Base-by-base conservation (phyloP, 2,329 filamentous ascomycete genomes). In the Plenodomus tracheiphilus region DNA sequence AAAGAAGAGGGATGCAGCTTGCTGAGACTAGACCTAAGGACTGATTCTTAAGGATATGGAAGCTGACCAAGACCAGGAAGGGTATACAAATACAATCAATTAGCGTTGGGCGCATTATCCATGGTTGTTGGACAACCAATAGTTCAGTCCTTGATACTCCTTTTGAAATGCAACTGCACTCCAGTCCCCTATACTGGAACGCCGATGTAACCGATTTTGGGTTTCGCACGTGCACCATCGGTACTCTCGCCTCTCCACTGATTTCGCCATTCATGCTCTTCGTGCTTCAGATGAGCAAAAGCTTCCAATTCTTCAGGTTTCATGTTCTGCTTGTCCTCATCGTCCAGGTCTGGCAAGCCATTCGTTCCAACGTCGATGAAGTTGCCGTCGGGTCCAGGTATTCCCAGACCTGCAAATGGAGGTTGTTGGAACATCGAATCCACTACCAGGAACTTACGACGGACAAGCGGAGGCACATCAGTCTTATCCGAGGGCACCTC, bases 161-260 rank as follows among this genome's bases (percentile, higher is more conserved):
- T 32, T 10, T 11, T 11, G 28, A 10, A 25, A 10, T 25, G 22
- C 4, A 15, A 32, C 28, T 32, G 28, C 28, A 15, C 6, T 4
- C 34, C 21, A 61, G 45, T 37, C 13, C 17, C 37, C 49, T 39
- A 79, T 60, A 79, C 76, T 38, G 77, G 77, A 67, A 78, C 77
- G 52, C 77, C 77, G 42, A 71, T 71, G 56, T 77, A 76, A 25
- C 76, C 76, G 47, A 80, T 77, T 64, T 73, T 75, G 47, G 79
- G 70, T 50, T 72, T 71, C 19, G 69, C 73, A 42, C 79, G 66
- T 21, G 70, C 65, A 28, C 79, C 79, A 64, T 83, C 82, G 9
- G 79, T 73, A 30, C 71, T 77, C 73, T 97, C 92, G 4, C 82
- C 79, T 15, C 82, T 82, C 90, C 91, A 96, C 54, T 80, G 81